These are phyloP conservation scores for Lentinula aciculospora DNA, from an alignment of 768 basidiomycete genomes.

Conservation along the genomic window DNA sequence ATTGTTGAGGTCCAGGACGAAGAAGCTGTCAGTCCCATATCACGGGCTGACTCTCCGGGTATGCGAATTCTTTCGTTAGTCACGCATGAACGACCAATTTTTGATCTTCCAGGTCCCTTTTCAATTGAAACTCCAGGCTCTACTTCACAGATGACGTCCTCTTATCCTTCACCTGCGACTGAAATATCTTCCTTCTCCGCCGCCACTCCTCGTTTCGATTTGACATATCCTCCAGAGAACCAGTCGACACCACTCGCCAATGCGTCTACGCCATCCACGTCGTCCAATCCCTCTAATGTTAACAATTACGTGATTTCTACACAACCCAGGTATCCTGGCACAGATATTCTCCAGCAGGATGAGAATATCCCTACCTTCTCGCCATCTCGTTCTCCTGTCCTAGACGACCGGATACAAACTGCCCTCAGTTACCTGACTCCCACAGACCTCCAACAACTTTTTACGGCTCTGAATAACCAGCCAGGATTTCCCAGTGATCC, in stretches of 20 bases:
- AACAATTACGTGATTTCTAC: slow-evolving; percentile 11
- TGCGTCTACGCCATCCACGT: neutral
- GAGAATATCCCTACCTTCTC: slow-evolving; percentile 18
- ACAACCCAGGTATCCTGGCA: slow-evolving; percentile 9
- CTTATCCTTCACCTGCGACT: slow-evolving; percentile 28
- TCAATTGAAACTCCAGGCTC: slow-evolving; percentile 42
- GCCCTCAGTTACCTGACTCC: slow-evolving; percentile 51
- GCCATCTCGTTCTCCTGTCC: slow-evolving; percentile 16
- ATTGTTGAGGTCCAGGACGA: slow-evolving; percentile 35
- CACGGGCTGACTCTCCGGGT: slow-evolving; percentile 7
- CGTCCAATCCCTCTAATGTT: neutral
- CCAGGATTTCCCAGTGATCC: slow-evolving; percentile 18
- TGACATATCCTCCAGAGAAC: slow-evolving; percentile 1
- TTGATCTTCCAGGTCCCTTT: slow-evolving; percentile 26
- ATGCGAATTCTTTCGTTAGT: slow-evolving; percentile 9
- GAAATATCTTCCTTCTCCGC: slow-evolving; percentile 20
- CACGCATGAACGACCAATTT: neutral
- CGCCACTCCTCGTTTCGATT: slow-evolving; percentile 1
- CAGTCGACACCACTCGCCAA: neutral
- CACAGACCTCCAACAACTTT: slow-evolving; percentile 51
- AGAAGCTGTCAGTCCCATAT: slow-evolving; percentile 18
- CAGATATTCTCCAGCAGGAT: slow-evolving; percentile 12
- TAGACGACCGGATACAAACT: slow-evolving; percentile 41
- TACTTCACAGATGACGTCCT: slow-evolving; percentile 18
- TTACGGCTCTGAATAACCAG: slow-evolving; percentile 37